Conservation (phyloP, 1,284 basidiomycete species). For the Cerrena zonata region DNA sequence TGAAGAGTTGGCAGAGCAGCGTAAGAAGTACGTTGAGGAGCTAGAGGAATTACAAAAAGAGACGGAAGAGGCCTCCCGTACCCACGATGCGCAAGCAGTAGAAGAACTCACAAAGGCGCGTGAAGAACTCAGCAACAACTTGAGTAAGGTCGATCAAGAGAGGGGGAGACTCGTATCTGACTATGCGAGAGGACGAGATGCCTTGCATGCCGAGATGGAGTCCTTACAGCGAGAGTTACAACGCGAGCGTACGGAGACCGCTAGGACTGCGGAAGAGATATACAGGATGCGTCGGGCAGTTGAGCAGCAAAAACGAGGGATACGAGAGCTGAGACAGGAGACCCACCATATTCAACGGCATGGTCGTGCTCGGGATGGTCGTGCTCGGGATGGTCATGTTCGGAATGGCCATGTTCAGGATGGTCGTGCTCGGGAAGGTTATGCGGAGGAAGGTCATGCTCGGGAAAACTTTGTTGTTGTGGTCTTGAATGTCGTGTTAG, state of each 20-base stretch:
- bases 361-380: too few species aligned
- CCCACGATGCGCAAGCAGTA: neutral
- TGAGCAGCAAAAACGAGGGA: neutral
- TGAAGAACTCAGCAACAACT: neutral
- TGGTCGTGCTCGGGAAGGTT: too few species aligned
- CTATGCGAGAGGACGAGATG: constrained; percentile 3
- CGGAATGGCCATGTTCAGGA: too few species aligned
- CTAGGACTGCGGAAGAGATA: neutral
- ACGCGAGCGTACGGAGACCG: neutral
- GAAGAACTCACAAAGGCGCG: constrained; percentile 6
- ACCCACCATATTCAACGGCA: too few species aligned
- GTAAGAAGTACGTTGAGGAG: constrained; percentile 6
- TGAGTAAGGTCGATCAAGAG: neutral
- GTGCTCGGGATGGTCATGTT: too few species aligned
- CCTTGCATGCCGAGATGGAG: neutral
- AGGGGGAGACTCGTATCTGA: neutral
- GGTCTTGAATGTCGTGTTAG: too few species aligned
- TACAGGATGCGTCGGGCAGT: too few species aligned
- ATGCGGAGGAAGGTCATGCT: too few species aligned
- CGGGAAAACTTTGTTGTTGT: too few species aligned
- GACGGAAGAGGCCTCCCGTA: neutral
- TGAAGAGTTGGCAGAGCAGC: constrained; percentile 1
- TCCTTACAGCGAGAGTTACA: neutral
- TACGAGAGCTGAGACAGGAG: too few species aligned
- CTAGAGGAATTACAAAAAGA: constrained; percentile 7